Conservation (phyloP, 2,329 filamentous ascomycete species). For the Pseudocercospora macadamiae region DNA sequence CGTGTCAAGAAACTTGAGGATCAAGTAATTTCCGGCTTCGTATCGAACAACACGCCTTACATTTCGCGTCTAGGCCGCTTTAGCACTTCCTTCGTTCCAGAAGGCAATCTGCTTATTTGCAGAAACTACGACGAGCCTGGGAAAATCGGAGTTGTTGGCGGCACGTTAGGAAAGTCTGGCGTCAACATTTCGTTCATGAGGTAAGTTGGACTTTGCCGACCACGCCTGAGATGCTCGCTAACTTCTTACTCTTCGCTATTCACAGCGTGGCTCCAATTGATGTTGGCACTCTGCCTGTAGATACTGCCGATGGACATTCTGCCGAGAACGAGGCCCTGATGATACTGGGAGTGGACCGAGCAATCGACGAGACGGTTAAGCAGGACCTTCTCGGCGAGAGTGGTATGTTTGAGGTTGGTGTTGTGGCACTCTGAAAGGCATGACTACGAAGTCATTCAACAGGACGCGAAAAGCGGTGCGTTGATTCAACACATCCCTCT, state of each 20-base stretch:
- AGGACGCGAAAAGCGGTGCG: background rate
- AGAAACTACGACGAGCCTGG: conserved; percentile 81
- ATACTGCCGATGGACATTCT: conserved; percentile 32
- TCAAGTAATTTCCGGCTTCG: conserved; percentile 67
- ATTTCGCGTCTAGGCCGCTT: conserved; percentile 77
- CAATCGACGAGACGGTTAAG: conserved; percentile 61
- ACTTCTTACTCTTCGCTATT: no score
- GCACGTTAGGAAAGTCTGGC: conserved; percentile 66
- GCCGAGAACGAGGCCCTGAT: conserved; percentile 71
- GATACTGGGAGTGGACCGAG: conserved; percentile 74
- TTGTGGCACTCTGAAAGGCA: conserved; percentile 49
- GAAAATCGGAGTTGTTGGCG: conserved; percentile 80
- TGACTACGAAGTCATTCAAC: background rate
- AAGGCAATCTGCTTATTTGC: conserved; percentile 75
- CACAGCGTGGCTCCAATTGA: conserved; percentile 66
- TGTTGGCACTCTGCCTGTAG: conserved; percentile 22
- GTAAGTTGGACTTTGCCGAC: no score
- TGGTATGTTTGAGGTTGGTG: conserved; percentile 57
- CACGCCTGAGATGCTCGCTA: no score
- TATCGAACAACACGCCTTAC: conserved; percentile 64
- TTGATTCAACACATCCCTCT: conserved; percentile 14
- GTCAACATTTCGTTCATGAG: conserved; percentile 85
- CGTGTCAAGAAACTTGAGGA: conserved; percentile 43
- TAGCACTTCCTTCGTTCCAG: conserved; percentile 71
- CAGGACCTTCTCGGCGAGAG: conserved; percentile 53